Evolutionary conservation across 495 filamentous ascomycete species (phyloP).

Genomic region (Lentithecium fluviatile): DNA sequence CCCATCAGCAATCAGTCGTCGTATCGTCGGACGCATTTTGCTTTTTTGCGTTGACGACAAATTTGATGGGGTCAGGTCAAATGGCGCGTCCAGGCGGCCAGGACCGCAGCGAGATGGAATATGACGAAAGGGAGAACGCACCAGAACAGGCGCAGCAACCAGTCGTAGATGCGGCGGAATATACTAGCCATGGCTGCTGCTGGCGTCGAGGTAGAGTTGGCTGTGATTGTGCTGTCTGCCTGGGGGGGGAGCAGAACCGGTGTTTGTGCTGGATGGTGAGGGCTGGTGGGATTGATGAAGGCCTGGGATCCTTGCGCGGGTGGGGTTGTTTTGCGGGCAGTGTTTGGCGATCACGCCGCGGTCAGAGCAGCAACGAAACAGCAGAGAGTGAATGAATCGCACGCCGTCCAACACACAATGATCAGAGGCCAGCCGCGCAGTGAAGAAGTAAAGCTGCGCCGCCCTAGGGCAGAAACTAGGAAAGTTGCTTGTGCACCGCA

Average conservation of each 20-base stretch:
- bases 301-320: constrained; percentile 26
- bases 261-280: constrained; percentile 6
- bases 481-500: too few relatives aligned
- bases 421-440: constrained; percentile 5
- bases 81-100: constrained; percentile 26
- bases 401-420: neutral
- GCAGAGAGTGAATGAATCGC: constrained; percentile 6
- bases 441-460: constrained; percentile 9
- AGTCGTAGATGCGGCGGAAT: constrained; percentile 96
- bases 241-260: neutral
- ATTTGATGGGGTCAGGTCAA: constrained; percentile 27
- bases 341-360: constrained; percentile 9
- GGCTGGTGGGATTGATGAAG: constrained; percentile 1
- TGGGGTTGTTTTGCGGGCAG: constrained; percentile 18
- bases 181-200: constrained; percentile 69
- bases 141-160: constrained; percentile 97
- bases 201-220: constrained; percentile 17
- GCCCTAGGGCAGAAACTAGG: constrained; percentile 1
- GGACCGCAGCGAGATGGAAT: constrained; percentile 7
- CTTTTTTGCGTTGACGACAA: constrained; percentile 25
- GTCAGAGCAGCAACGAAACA: neutral
- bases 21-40: constrained; percentile 25
- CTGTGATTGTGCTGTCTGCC: constrained; percentile 1
- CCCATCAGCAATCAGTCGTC: constrained; percentile 35
- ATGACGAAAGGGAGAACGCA: constrained; percentile 54